phyloP scores from a whole-genome alignment of 805 yeast genomes.

The Teunomyces stri region DNA sequence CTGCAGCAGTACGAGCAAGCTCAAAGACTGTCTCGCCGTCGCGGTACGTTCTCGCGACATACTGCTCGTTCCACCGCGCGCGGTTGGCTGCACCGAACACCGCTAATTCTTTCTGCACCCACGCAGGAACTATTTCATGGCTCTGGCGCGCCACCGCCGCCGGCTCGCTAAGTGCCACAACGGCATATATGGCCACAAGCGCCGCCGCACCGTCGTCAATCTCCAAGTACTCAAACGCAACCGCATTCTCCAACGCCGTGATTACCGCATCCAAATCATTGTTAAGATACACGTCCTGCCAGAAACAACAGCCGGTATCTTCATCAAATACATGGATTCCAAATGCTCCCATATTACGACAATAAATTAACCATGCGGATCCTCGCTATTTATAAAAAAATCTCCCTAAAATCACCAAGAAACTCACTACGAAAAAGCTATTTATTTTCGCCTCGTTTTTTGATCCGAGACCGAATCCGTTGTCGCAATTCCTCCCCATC shows the following conservation, averaged over 20 bases:
- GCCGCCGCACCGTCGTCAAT: background rate
- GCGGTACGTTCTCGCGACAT: background rate
- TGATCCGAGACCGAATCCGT: background rate
- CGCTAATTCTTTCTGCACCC: background rate
- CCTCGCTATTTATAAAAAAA: too few species aligned
- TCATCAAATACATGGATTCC: background rate
- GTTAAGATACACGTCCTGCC: background rate
- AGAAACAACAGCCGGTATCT: background rate
- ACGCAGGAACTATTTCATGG: background rate
- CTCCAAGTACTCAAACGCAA: background rate
- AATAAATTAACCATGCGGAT: too few species aligned
- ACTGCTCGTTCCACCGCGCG: background rate
- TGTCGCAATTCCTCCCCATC: background rate
- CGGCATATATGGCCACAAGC: background rate
- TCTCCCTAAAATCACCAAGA: too few species aligned
- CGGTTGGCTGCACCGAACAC: background rate
- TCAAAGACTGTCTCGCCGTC: background rate
- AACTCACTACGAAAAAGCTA: too few species aligned
- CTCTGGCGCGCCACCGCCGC: background rate
- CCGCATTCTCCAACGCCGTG: background rate
- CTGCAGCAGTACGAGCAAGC: background rate
- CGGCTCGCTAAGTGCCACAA: background rate
- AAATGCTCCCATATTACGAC: background rate
- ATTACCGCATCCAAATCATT: background rate
- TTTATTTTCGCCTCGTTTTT: background rate